Conservation (phyloP, 768 basidiomycete species). For the Cyclocybe aegerita region DNA sequence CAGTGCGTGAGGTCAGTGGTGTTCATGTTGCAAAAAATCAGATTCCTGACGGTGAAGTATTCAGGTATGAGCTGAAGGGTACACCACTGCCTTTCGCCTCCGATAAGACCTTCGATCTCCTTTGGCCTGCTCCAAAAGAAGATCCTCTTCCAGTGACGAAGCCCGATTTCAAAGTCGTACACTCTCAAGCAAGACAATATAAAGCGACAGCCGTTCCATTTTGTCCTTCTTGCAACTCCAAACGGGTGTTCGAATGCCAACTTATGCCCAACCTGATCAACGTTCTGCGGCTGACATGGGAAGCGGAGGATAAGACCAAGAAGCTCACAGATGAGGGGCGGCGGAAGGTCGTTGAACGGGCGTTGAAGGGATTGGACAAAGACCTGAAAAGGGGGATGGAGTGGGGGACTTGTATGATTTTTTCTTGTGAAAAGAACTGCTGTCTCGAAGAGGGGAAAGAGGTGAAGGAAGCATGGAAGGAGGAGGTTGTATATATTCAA, state of each 20-base stretch:
- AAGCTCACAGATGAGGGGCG: conserved; percentile 67
- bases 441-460: conserved; percentile 39
- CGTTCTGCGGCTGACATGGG: conserved; percentile 43
- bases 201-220: conserved; percentile 50
- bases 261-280: conserved; percentile 94
- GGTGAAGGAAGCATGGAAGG: conserved; percentile 17
- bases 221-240: conserved; percentile 67
- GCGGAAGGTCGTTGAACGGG: conserved; percentile 55
- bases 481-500: conserved; percentile 42
- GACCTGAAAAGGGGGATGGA: conserved; percentile 73
- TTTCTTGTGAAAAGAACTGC: conserved; percentile 85
- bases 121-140: conserved; percentile 64
- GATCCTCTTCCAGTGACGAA: conserved; percentile 57
- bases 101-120: conserved; percentile 64
- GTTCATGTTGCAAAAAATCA: not conserved
- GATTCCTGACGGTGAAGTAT: not conserved
- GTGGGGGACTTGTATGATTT: conserved; percentile 91
- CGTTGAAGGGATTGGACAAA: conserved; percentile 42
- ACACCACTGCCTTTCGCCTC: conserved; percentile 84
- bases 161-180: conserved; percentile 56
- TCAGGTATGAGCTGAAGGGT: conserved; percentile 86
- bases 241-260: conserved; percentile 88
- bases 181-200: conserved; percentile 51
- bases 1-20: conserved; percentile 82
- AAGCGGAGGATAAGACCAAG: conserved; percentile 20